Evolutionary conservation across 371 early-diverging fungal species (phyloP).

Genomic region (Apophysomyces ossiformis): DNA sequence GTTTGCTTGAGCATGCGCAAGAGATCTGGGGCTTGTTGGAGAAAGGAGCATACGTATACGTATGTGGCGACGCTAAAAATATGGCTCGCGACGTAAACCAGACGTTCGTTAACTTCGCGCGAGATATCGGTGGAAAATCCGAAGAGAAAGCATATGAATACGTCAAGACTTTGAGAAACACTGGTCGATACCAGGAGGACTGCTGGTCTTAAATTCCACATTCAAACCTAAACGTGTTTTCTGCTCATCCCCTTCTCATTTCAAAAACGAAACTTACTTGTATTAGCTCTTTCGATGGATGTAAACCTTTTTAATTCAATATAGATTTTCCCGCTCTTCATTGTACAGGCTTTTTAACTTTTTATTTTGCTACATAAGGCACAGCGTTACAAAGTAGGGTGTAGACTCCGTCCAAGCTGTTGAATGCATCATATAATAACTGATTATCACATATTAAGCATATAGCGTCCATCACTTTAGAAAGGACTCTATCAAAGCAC

Average conservation of each 20-base stretch:
- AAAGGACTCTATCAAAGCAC: no score
- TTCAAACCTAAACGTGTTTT: background rate
- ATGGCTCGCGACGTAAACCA: slow-evolving; percentile 89
- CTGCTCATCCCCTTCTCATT: background rate
- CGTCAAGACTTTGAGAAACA: slow-evolving; percentile 81
- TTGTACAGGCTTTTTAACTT: background rate
- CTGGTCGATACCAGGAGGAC: slow-evolving; percentile 93
- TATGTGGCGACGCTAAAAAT: slow-evolving; percentile 95
- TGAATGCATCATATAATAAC: no score
- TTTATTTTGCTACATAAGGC: background rate
- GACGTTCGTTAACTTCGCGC: slow-evolving; percentile 71
- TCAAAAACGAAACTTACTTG: slow-evolving; percentile 3
- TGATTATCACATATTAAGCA: no score
- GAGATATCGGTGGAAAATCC: slow-evolving; percentile 66
- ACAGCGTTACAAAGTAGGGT: background rate
- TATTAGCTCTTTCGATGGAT: slow-evolving; percentile 6
- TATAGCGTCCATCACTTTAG: no score
- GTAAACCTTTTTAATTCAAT: slow-evolving; percentile 2
- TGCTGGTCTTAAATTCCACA: slow-evolving; percentile 80
- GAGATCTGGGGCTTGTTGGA: slow-evolving; percentile 75
- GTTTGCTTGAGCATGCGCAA: slow-evolving; percentile 65
- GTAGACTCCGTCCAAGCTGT: background rate
- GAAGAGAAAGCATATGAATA: slow-evolving; percentile 74
- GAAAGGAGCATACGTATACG: slow-evolving; percentile 82
- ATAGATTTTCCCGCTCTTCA: background rate